phyloP scores from a whole-genome alignment of 495 filamentous ascomycete genomes.

The Acidiella bohemica region DNA sequence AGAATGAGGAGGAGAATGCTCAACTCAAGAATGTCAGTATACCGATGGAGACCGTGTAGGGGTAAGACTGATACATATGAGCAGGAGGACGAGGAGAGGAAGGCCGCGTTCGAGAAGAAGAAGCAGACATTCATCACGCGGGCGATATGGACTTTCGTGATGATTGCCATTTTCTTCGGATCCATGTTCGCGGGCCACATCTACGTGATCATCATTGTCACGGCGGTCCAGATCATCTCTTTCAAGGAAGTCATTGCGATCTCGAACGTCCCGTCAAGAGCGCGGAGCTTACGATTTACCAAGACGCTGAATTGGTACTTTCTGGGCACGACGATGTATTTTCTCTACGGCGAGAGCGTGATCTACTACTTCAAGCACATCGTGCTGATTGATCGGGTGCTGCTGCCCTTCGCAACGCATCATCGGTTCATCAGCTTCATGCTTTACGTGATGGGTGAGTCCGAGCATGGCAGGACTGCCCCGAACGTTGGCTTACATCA shows the following conservation, averaged over 20 bases:
- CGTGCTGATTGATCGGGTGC: conserved; percentile 80
- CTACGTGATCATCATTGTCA: conserved; percentile 86
- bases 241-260: conserved; percentile 99
- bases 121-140: conserved; percentile 95
- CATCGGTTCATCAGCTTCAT: conserved; percentile 98
- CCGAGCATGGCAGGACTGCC: no score
- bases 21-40: conserved; percentile 3
- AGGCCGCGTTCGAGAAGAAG: conserved; percentile 92
- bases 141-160: conserved; percentile 94
- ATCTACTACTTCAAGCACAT: conserved; percentile 99
- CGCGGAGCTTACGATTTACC: conserved; percentile 82
- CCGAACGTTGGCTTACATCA: no score
- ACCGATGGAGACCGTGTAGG: neutral
- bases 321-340: conserved; percentile 97
- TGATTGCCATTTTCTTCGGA: conserved; percentile 88
- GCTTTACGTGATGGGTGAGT: conserved; percentile 86
- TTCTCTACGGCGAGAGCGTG: conserved; percentile 94
- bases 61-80: conserved; percentile 4
- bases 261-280: conserved; percentile 80
- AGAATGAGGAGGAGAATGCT: conserved; percentile 32
- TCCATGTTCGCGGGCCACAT: conserved; percentile 90
- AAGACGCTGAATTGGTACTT: conserved; percentile 99
- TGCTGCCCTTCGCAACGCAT: conserved; percentile 88
- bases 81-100: conserved; percentile 5
- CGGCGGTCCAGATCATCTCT: conserved; percentile 84